Percentiles rank a stretch among this genome's conserved stretches.
Evolutionary conservation across 2,329 filamentous ascomycete species (phyloP).

Genomic region (Alternaria arborescens): DNA sequence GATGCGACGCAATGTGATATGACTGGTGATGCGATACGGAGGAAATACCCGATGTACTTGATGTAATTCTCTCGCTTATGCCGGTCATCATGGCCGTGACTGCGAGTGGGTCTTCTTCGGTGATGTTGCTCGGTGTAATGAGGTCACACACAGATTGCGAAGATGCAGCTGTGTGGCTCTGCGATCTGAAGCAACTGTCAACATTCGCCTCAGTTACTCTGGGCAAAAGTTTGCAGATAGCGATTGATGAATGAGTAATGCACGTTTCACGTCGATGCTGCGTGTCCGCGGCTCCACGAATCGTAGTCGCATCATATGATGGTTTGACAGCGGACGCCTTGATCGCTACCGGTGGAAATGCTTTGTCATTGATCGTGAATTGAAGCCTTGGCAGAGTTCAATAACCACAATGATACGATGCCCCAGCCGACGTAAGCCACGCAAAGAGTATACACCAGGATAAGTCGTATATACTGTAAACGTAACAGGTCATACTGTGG

Average conservation of each 20-base stretch:
- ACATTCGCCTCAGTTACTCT: background rate
- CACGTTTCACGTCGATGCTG: background rate
- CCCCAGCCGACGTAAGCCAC: background rate
- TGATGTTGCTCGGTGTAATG: background rate
- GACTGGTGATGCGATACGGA: background rate
- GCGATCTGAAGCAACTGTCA: background rate
- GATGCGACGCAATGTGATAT: background rate
- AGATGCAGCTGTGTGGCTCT: background rate
- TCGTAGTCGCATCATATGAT: background rate
- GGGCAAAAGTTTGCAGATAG: background rate
- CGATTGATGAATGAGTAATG: background rate
- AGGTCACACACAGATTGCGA: background rate
- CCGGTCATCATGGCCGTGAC: background rate
- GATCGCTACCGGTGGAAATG: background rate
- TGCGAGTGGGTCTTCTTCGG: background rate
- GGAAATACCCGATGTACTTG: background rate
- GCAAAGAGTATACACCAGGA: background rate
- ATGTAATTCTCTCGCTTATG: conserved; percentile 1
- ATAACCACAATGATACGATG: background rate
- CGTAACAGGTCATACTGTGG: too few species aligned
- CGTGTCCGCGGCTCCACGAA: background rate
- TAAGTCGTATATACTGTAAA: too few species aligned
- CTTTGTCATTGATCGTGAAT: too few species aligned
- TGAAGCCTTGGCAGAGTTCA: too few species aligned
- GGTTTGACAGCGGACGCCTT: conserved; percentile 1